Base-by-base conservation (phyloP, 495 filamentous ascomycete species). In the Xylaria nigripes region DNA sequence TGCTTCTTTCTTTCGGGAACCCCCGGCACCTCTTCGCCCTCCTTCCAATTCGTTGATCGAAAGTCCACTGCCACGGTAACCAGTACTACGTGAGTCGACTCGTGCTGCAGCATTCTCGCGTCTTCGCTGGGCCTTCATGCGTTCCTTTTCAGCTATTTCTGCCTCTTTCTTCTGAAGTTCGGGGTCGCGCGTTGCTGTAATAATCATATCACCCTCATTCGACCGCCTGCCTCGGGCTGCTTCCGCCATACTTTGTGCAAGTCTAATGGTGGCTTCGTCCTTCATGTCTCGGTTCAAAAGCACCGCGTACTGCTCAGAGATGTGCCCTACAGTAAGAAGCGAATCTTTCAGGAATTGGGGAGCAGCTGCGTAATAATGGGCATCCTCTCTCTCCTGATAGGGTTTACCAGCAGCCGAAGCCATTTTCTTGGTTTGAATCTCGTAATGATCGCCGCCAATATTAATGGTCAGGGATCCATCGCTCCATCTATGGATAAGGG, bases 381-480 rank as follows among this genome's bases (percentile, higher is more conserved):
- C 83, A 42, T 77, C 75, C 58, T 93, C 86, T 29, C 83, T 73
- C 54, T 83, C 79, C 23, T 84, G 76, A 43, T 86, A 90, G 6
- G 71, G 66, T 60, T 78, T 77, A 58, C 66, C 61, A 25, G 61
- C 55, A 18, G 83, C 77, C 38, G 88, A 87, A 1, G 86, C 87
- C 51, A 95, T 84, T 2, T 77, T 67, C 70, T 91, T 92, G 57
- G 79, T 80, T 51, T 82, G 73, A 36, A 95, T 81, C 58, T 86
- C 82, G 72, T 89, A 95, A 60, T 95, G 89, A 57, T 86, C 83
- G 46, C 76, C 75, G 8, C 90, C 86, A 42, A 81, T 64, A 0
- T 80, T 81, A 9, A 96, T 74, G 15, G 91, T 95, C 24, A 90
- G 68, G 6, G 86, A 90, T 34, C 89, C 89, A 61, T 95, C 89